Evolutionary conservation across 305 asterid genomes (phyloP), one percentile per base, ranked within the genome.

Genomic region (Caryopteris hybrid): DNA sequence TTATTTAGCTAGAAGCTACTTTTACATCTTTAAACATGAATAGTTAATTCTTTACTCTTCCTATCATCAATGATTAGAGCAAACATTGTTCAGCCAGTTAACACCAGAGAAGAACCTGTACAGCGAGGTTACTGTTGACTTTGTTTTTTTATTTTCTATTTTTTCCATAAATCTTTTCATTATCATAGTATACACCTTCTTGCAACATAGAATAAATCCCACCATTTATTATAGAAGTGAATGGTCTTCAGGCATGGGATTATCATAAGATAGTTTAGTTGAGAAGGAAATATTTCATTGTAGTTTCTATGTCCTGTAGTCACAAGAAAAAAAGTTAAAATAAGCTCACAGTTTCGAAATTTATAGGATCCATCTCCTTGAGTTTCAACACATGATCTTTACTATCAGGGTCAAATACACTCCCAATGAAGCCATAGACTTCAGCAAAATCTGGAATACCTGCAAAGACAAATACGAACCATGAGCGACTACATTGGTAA

Each of bases 301-400:
- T 16, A 62, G 56, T 29, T 4, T 12, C 53, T 29, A 45, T 27
- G 47, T 64, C 70, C 47, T 31, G 60, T 34, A 12, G 22, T 38
- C 66, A 55, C 56, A 72, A 54, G 70, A n/a, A 42, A 27, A 68
- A 21, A 53, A 38, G 27, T 18, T 20, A 60, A 50, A 65, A 61
- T 46, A 46, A 74, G 83, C 96, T 85, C 75, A 90, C 99, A 6
- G 97, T 90, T 80, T 93, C 97, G 64, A 90, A 87, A 76, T 88
- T 88, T 45, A 93, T 93, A 17, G 97, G 99, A 78, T 93, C 99
- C 99, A 93, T 93, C 86, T 93, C 99, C 85, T 93, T 87, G 52
- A 93, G 96, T 83, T 87, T 90, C 81, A 77, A 84, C 81, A 81
- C 92, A 57, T 90, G 99, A 72, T 82, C 89, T 71, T 63, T 78